phyloP scores from a whole-genome alignment of 257 asterid genomes.

The Gentiana macrophylla region DNA sequence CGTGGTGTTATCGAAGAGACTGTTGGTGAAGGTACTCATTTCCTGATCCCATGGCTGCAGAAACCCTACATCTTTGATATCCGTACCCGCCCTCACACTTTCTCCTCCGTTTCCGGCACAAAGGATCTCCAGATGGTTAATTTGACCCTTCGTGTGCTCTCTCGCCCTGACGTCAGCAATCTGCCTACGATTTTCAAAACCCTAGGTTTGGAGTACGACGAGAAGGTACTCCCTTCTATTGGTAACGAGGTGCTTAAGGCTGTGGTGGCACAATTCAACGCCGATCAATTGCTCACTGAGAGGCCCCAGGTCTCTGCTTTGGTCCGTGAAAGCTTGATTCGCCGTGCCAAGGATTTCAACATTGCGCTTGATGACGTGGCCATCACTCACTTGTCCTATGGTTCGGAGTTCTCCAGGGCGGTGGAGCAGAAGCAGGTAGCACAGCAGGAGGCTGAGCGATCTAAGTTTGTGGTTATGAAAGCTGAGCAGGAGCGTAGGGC shows the following conservation, averaged over 20 bases:
- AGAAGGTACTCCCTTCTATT: conserved; percentile 25
- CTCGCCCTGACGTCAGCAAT: conserved; percentile 21
- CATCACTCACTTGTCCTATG: conserved; percentile 18
- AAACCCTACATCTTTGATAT: conserved; percentile 15
- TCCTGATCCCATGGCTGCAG: conserved; percentile 16
- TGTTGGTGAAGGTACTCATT: conserved; percentile 15
- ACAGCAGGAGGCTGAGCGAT: conserved; percentile 29
- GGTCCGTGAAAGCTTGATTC: conserved; percentile 16
- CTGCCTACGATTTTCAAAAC: conserved; percentile 20
- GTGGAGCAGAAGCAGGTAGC: conserved; percentile 31
- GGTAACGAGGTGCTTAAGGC: conserved; percentile 24
- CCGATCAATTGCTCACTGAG: conserved; percentile 29
- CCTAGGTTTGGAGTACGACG: conserved; percentile 25
- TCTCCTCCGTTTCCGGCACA: conserved; percentile 14
- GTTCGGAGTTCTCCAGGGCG: conserved; percentile 24
- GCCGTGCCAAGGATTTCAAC: conserved; percentile 20
- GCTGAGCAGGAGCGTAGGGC: conserved; percentile 63
- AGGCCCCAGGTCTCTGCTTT: conserved; percentile 15
- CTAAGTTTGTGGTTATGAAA: conserved; percentile 26
- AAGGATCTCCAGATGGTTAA: conserved; percentile 17
- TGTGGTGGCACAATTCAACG: conserved; percentile 30
- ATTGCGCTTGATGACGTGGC: conserved; percentile 25
- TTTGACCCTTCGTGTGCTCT: conserved; percentile 22
- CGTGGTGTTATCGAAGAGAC: conserved; percentile 13
- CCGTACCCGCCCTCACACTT: conserved; percentile 13